Percentiles rank a stretch among this genome's conserved stretches.
These are phyloP conservation scores for Ophiocordyceps robertsii DNA, from an alignment of 2,329 filamentous ascomycete species.

Conservation along the genomic window DNA sequence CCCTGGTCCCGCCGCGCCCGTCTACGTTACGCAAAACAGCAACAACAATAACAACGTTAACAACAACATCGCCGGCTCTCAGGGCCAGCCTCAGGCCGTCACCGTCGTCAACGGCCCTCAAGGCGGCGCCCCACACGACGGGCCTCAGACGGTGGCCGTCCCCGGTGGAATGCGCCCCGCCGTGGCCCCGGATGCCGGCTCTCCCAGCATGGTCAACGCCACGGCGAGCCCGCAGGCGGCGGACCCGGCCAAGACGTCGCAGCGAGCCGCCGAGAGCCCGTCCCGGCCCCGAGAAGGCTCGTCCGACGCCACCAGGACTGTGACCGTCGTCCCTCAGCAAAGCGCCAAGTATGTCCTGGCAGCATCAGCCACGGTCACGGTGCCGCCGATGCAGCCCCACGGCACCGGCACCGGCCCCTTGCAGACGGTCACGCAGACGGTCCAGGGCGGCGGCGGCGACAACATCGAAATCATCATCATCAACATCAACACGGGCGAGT, in stretches of 20 bases:
- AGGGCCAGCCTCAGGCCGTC: neutral
- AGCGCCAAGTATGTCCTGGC: too few species aligned
- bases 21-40: slow-evolving; percentile 3
- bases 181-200: too few species aligned
- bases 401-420: neutral
- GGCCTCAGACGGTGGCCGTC: too few species aligned
- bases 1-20: slow-evolving; percentile 8
- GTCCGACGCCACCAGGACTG: neutral
- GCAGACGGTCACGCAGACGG: slow-evolving; percentile 11
- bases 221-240: too few species aligned
- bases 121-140: too few species aligned
- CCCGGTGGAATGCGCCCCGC: too few species aligned
- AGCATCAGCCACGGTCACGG: too few species aligned
- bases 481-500: slow-evolving; percentile 16
- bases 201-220: too few species aligned
- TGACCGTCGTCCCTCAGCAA: neutral
- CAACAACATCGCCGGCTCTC: neutral
- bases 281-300: neutral
- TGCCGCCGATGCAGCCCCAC: too few species aligned
- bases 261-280: neutral
- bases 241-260: too few species aligned
- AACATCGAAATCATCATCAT: slow-evolving; percentile 7
- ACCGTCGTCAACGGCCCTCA: slow-evolving; percentile 3
- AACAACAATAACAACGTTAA: neutral
- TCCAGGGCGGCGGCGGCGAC: slow-evolving; percentile 6